Base-by-base conservation (phyloP, 345 rosid species). In the Syzygium jambos region DNA sequence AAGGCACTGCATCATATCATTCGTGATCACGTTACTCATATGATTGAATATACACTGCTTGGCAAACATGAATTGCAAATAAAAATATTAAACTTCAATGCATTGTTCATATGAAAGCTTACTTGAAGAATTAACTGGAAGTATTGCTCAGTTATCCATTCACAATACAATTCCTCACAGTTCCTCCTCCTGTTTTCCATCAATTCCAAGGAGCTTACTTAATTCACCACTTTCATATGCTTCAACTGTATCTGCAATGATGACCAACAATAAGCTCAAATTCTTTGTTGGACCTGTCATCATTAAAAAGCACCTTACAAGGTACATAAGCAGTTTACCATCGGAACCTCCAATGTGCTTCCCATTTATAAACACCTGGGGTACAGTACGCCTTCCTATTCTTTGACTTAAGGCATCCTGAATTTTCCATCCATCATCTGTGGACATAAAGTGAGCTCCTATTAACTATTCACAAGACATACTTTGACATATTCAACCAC, bases 301-400 rank as follows among this genome's bases (percentile, higher is more conserved):
- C 23, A 14, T 9, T 5, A 27, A 46, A 51, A 51, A 49, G 56
- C 11, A 84, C n/a, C 2, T 84, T 73, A 73, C 25, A 13, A 34
- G 49, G 13, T 17, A 2, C 41, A 55, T 21, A 23, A 27, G 54
- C 54, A 63, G 55, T 51, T 84, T 83, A n/a, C 99, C 99, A 53
- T 96, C 99, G 54, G 99, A 96, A 87, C 99, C 99, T 82, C 99
- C 99, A 11, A 97, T 89, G 91, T 96, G 98, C 91, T 96, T 93
- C 49, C 98, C 96, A 49, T 95, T 88, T 6, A 97, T 90, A 93
- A 97, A 97, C 56, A 97, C 99, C 84, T 96, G 99, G 8, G 99
- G 99, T 11, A 97, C 99, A 9, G 99, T 97, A 86, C 95, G 94
- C 91, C 93, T 94, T 17, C 96, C 95, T 46, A 94, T 90, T 38